Conservation (phyloP, 768 basidiomycete genomes). For the Kwoniella sp. region DNA sequence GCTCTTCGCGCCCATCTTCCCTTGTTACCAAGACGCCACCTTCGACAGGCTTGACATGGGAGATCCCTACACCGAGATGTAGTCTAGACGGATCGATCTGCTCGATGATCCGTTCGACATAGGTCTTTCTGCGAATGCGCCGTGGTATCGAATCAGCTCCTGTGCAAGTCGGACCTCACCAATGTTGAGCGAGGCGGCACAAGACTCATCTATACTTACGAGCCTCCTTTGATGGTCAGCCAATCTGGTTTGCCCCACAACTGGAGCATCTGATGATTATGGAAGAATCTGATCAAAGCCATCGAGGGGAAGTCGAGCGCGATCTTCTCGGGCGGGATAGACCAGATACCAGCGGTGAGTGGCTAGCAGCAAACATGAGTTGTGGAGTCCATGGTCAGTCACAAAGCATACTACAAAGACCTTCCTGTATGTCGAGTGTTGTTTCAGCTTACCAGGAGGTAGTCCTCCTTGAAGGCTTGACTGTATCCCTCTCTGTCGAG, state of each 20-base stretch:
- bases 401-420: not conserved
- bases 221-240: conserved; percentile 20
- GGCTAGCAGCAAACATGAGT: too few relatives aligned
- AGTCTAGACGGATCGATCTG: conserved; percentile 7
- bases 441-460: conserved; percentile 15
- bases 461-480: conserved; percentile 21
- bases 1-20: not conserved
- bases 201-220: conserved; percentile 13
- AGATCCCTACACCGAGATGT: not conserved
- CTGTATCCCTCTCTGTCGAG: conserved; percentile 17
- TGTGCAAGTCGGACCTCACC: too few relatives aligned
- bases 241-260: conserved; percentile 19
- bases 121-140: conserved; percentile 10
- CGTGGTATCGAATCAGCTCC: not conserved
- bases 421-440: not conserved
- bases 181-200: too few relatives aligned
- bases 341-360: conserved; percentile 20
- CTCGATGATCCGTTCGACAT: conserved; percentile 12
- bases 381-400: not conserved
- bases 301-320: conserved; percentile 16
- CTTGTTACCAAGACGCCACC: conserved; percentile 1
- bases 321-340: conserved; percentile 17
- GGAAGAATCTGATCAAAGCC: conserved; percentile 19
- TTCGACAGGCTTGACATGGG: not conserved
- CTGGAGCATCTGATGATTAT: conserved; percentile 20